A percentile compares a stretch with the other conserved stretches of the same genome.
Conservation (phyloP, 345 rosid genomes). For the Pugionium cornutum region DNA sequence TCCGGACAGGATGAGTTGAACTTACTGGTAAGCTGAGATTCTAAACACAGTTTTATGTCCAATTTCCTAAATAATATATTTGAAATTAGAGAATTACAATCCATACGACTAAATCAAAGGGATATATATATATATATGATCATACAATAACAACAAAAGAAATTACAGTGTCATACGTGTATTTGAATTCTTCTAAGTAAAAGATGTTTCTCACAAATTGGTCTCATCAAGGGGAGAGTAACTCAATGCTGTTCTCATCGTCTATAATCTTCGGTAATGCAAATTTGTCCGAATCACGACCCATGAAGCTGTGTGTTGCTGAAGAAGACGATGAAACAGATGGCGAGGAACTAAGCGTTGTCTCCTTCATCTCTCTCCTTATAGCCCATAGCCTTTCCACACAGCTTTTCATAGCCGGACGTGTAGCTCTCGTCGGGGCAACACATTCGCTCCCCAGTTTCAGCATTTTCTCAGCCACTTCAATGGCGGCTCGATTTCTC, state of each 20-base stretch:
- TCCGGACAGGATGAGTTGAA: too few species aligned
- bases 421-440: slow-evolving; percentile 50
- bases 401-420: slow-evolving; percentile 78
- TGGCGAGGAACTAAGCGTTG: slow-evolving; percentile 36
- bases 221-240: slow-evolving; percentile 32
- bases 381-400: slow-evolving; percentile 73
- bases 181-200: neutral
- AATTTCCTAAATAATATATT: neutral
- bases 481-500: slow-evolving; percentile 65
- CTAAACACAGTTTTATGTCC: neutral
- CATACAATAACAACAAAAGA: slow-evolving; percentile 8
- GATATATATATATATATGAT: too few species aligned
- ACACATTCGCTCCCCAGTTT: slow-evolving; percentile 69
- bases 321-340: slow-evolving; percentile 45
- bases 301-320: slow-evolving; percentile 30
- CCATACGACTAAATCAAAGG: neutral
- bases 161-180: neutral
- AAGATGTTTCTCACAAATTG: slow-evolving; percentile 20
- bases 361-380: slow-evolving; percentile 62
- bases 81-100: neutral
- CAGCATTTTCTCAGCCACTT: slow-evolving; percentile 59
- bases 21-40: too few species aligned
- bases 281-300: slow-evolving; percentile 32
- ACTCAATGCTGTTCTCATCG: slow-evolving; percentile 33
- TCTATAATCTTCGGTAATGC: slow-evolving; percentile 35